Conservation (phyloP, 768 basidiomycete species). For the Peribolospora kevripleyi region DNA sequence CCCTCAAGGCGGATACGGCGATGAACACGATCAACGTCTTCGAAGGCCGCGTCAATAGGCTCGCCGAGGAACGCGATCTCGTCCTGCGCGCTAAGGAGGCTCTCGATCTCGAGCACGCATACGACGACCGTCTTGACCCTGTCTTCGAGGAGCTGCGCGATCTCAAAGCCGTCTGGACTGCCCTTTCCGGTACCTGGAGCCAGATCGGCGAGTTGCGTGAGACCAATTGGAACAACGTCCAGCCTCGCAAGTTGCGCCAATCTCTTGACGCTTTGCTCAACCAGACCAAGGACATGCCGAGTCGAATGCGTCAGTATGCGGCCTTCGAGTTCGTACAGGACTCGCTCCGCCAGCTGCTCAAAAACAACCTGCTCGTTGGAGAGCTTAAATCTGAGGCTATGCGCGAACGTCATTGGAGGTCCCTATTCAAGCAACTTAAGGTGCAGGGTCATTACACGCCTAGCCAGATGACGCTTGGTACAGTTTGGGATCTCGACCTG, state of each 20-base stretch:
- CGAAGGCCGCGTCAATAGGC: conserved; percentile 64
- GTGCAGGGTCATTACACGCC: conserved; percentile 51
- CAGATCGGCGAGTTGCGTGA: conserved; percentile 76
- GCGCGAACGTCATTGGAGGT: conserved; percentile 95
- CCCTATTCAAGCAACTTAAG: conserved; percentile 69
- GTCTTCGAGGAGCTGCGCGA: conserved; percentile 87
- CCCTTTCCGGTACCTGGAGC: conserved; percentile 86
- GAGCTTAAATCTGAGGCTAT: conserved; percentile 93
- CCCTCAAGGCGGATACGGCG: conserved; percentile 82
- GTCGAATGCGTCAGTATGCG: conserved; percentile 93
- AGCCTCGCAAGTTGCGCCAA: conserved; percentile 74
- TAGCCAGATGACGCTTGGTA: conserved; percentile 74
- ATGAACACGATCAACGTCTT: conserved; percentile 91
- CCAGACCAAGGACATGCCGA: conserved; percentile 98
- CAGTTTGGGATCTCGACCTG: conserved; percentile 89
- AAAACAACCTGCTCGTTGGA: conserved; percentile 66
- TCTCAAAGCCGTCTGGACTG: conserved; percentile 96
- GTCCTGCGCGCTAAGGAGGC: conserved; percentile 93
- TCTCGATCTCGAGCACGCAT: conserved; percentile 69
- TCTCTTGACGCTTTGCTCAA: conserved; percentile 71
- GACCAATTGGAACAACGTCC: conserved; percentile 68
- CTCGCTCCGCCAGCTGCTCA: conserved; percentile 54
- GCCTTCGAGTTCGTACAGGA: conserved; percentile 98
- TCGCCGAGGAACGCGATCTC: conserved; percentile 85
- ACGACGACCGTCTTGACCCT: conserved; percentile 63